Percentiles rank a stretch among this genome's conserved stretches.
Conservation (phyloP, 2,329 filamentous ascomycete genomes). For the Cordyceps pruinosa region DNA sequence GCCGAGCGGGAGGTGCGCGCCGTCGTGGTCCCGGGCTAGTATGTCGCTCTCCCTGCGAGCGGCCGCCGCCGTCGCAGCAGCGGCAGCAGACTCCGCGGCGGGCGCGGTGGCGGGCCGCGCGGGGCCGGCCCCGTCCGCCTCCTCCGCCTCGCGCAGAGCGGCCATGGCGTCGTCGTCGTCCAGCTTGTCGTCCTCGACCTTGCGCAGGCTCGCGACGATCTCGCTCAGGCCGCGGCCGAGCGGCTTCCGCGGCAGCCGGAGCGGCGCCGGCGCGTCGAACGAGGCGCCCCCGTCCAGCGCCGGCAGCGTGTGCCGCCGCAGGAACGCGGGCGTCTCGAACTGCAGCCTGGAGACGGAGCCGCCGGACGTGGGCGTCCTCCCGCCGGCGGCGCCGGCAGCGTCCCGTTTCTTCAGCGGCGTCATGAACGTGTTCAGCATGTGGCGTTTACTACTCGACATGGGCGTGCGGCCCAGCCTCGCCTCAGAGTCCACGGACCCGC, state of each 20-base stretch:
- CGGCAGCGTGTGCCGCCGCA: constrained; percentile 44
- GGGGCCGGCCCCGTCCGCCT: constrained; percentile 27
- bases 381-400: constrained; percentile 34
- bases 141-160: constrained; percentile 64
- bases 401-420: constrained; percentile 52
- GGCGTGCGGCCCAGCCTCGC: constrained; percentile 41
- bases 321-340: constrained; percentile 65
- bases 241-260: constrained; percentile 51
- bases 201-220: constrained; percentile 63
- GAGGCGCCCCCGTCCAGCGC: constrained; percentile 43
- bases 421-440: constrained; percentile 55
- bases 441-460: constrained; percentile 52
- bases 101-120: constrained; percentile 19
- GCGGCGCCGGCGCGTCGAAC: constrained; percentile 40
- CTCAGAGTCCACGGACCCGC: constrained; percentile 19
- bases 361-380: constrained; percentile 43
- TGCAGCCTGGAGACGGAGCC: constrained; percentile 46
- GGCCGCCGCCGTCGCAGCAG: constrained; percentile 11
- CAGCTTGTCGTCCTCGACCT: constrained; percentile 60
- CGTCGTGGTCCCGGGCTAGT: constrained; percentile 38
- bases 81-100: constrained; percentile 7
- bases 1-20: constrained; percentile 41
- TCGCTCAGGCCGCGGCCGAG: constrained; percentile 66
- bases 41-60: constrained; percentile 26
- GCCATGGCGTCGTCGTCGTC: constrained; percentile 76